Evolutionary conservation across 495 filamentous ascomycete genomes (phyloP), one percentile per base, ranked within the genome.

Genomic region (Stereocaulon alpinum): DNA sequence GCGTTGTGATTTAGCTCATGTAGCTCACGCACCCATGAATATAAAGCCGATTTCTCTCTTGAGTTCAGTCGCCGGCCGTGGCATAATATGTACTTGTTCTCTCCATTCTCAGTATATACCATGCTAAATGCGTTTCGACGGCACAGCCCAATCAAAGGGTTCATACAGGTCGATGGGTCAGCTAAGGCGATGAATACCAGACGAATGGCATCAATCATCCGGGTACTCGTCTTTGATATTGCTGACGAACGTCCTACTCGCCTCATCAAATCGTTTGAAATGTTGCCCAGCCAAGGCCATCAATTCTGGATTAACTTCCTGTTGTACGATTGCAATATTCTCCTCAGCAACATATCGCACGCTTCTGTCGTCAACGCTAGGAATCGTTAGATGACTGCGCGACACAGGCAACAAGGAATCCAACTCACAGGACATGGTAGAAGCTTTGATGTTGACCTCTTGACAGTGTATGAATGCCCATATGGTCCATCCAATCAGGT

Each of bases 171-270:
- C 34, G 7, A 0, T 24, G 24, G 24, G 24, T 17, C 32, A 17
- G 17, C 9, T 37, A 52, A 12, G 1, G 17, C 34, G 32, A 63
- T 18, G 29, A 40, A 32, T 37, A 34, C 22, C 34, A 14, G 56
- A n/a, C 50, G 50, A 56, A 22, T 7, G 53, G 22, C 12, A 40
- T 44, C 60, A 96, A 72, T 91, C 88, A 67, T 94, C 86, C 1
- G 91, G 91, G 70, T 90, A 96, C 62, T 89, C 83, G 63, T 93
- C 89, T 65, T 69, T 75, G 24, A 95, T 77, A 70, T 96, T 97
- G 63, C 89, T 93, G 6, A 96, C 77, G 75, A 98, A 98, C 2
- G 72, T 74, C 55, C 79, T 76, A 0, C 66, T 73, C n/a, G 70
- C 71, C 37, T 68, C 63, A 69, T 95, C 88, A 82, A 89, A 96